Base-by-base conservation (phyloP, 192 early-diverging fungal genomes). In the Podila horticola region DNA sequence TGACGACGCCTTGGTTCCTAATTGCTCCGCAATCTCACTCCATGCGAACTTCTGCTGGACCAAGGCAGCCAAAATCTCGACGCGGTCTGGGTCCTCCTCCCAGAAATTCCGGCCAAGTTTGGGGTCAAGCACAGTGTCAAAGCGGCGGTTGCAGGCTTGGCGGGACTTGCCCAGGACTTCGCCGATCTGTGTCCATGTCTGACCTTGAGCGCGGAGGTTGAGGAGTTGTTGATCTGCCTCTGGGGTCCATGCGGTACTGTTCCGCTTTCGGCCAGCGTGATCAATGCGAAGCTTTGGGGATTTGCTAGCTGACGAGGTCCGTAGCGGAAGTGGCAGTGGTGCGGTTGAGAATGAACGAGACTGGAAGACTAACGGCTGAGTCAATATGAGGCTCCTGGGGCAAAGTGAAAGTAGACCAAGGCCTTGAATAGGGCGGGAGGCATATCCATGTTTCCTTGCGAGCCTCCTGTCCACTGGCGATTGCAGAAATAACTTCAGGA, bases 81-180 rank as follows among this genome's bases (percentile, higher is more conserved):
- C 64, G 13, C 15, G 51, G 2, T 69, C 61, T 1, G 50, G 61
- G 17, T 69, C 33, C 13, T 48, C 11, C 11, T 26, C 38, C 74
- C 74, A 75, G 41, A 75, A 75, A n/a, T 48, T 11, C 8, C 17
- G 22, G 0, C 66, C 73, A 12, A 45, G 55, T 15, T 38, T 22
- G 4, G 74, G 74, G n/a, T 64, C 38, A 30, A 75, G 50, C 0
- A 64, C 62, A 64, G 74, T 17, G 49, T 75, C 55, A 30, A 64
- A 75, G 8, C 74, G 66, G 17, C 62, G 60, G 45, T 69, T 75
- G 29, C 74, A 75, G 5, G 67, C 60, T 58, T 75, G 74, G n/a
- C 74, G 74, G 15, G 66, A 69, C 13, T 58, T n/a, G 13, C 41
- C 20, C 11, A 75, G 28, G 12, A 9, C 38, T 26, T 64, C n/a